Percentiles rank a stretch among this genome's conserved stretches.
These are phyloP conservation scores for Acacia pycnantha DNA, from an alignment of 331 rosid genomes.

Conservation along the genomic window DNA sequence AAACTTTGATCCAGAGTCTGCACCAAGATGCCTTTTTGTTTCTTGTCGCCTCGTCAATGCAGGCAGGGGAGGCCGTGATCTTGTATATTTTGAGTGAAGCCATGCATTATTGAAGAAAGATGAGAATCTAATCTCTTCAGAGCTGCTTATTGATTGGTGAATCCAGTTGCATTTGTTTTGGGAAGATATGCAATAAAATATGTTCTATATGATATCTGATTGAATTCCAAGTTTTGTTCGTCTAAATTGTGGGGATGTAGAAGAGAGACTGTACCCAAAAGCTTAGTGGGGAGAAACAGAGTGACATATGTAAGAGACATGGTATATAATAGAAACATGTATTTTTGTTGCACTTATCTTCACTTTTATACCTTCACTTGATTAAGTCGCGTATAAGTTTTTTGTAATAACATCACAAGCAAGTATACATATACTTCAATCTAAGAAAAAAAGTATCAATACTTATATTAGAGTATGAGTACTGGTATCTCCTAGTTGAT, in stretches of 20 bases:
- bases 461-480: no score
- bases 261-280: constrained; percentile 29
- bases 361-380: constrained; percentile 3
- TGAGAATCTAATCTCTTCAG: constrained; percentile 38
- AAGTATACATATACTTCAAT: no score
- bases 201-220: constrained; percentile 21
- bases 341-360: constrained; percentile 7
- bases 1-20: constrained; percentile 41
- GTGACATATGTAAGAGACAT: constrained; percentile 22
- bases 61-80: constrained; percentile 42
- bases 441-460: no score
- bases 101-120: constrained; percentile 43
- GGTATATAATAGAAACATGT: constrained; percentile 24
- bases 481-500: no score
- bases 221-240: constrained; percentile 37
- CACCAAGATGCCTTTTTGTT: constrained; percentile 31
- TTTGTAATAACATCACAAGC: no score
- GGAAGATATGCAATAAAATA: constrained; percentile 44
- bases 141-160: constrained; percentile 45
- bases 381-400: no score
- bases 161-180: constrained; percentile 43
- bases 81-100: constrained; percentile 62
- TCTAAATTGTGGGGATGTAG: constrained; percentile 36
- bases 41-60: constrained; percentile 30
- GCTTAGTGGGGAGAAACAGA: constrained; percentile 5